Conservation (phyloP, 83 land plant genomes). For the Picea engelmannii region DNA sequence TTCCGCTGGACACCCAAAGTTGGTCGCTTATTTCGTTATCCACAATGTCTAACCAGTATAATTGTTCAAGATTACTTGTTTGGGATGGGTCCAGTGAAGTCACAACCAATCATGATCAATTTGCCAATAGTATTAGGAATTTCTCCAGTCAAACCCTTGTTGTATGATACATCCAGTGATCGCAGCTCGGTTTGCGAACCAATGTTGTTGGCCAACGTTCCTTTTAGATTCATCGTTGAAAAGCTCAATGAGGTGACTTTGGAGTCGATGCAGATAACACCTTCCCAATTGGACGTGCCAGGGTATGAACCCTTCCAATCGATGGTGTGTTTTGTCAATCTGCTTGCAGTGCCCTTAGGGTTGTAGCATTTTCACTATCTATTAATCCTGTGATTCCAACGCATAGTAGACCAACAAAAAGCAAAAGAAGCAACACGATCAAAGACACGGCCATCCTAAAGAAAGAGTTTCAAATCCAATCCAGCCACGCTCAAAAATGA, state of each 20-base stretch:
- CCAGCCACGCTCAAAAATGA: no score
- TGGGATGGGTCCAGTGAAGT: slow-evolving; percentile 35
- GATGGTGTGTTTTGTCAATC: slow-evolving; percentile 50
- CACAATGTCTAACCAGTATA: slow-evolving; percentile 64
- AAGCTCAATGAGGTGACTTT: slow-evolving; percentile 18
- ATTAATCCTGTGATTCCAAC: no score
- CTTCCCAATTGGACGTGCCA: not conserved
- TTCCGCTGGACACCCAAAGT: slow-evolving; percentile 42
- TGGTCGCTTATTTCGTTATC: slow-evolving; percentile 48
- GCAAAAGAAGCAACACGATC: no score
- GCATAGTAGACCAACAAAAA: no score
- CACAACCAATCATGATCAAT: slow-evolving; percentile 31
- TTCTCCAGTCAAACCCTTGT: slow-evolving; percentile 31
- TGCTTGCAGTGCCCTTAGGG: slow-evolving; percentile 38
- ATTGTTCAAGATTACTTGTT: slow-evolving; percentile 42
- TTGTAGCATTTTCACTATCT: no score
- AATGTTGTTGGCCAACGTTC: slow-evolving; percentile 47
- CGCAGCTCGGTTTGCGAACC: slow-evolving; percentile 40
- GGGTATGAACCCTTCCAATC: slow-evolving; percentile 37
- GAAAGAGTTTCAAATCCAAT: no score
- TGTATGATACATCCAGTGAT: slow-evolving; percentile 12
- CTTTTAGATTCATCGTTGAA: slow-evolving; percentile 57
- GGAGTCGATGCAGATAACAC: not conserved
- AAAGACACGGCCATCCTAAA: no score
- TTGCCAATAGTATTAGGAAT: slow-evolving; percentile 29